Evolutionary conservation across 768 basidiomycete genomes (phyloP).

Genomic region (Trametopsis cervina): DNA sequence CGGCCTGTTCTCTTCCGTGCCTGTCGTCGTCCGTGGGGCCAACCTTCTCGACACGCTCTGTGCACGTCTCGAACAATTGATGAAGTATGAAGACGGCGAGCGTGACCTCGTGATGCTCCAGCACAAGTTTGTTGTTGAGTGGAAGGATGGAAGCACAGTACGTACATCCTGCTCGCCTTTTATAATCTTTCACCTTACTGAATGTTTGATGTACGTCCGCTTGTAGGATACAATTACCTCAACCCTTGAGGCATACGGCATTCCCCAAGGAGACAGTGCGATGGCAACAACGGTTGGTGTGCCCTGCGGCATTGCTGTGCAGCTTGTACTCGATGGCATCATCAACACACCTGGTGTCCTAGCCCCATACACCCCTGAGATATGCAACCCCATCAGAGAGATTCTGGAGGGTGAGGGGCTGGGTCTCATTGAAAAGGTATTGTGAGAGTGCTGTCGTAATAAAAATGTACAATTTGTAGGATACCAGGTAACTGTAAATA

Average conservation of each 20-base stretch:
- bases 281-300: constrained; percentile 92
- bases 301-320: constrained; percentile 90
- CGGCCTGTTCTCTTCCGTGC: constrained; percentile 77
- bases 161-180: constrained; percentile 14
- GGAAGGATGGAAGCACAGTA: constrained; percentile 73
- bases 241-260: constrained; percentile 86
- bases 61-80: constrained; percentile 80
- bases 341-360: constrained; percentile 73
- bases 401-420: constrained; percentile 69
- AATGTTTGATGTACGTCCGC: background rate
- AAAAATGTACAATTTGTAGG: too few species aligned
- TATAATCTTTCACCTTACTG: background rate
- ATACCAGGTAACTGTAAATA: too few species aligned
- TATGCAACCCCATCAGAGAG: constrained; percentile 68
- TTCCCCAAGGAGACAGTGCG: constrained; percentile 70
- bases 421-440: constrained; percentile 60
- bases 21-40: constrained; percentile 51
- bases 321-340: constrained; percentile 85
- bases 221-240: constrained; percentile 78
- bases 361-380: constrained; percentile 81
- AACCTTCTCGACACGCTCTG: constrained; percentile 94
- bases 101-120: constrained; percentile 97
- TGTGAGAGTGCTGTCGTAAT: too few species aligned
- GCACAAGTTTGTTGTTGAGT: constrained; percentile 94
- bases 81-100: constrained; percentile 87